Conservation (phyloP, 257 asterid species). For the Apocynum venetum region DNA sequence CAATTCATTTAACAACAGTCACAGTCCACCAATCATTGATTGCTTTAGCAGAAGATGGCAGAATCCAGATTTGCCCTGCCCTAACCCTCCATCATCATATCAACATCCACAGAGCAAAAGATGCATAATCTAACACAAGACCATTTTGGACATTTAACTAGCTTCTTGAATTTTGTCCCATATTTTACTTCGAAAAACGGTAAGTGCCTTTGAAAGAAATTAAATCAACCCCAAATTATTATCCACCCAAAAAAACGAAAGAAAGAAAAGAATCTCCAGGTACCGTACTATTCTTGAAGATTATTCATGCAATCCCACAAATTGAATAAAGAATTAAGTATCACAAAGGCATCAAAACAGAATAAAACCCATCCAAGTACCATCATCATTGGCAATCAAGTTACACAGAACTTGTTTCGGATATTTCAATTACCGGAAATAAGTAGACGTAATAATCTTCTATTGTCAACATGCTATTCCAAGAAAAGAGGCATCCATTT, state of each 20-base stretch:
- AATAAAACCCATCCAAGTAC: background rate
- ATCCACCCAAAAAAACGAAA: too few relatives aligned
- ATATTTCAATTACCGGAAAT: conserved; percentile 29
- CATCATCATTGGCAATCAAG: too few relatives aligned
- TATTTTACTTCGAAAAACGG: background rate
- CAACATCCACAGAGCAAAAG: background rate
- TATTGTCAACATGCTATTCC: conserved; percentile 44
- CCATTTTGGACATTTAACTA: background rate
- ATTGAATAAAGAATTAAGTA: background rate
- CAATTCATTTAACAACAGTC: background rate
- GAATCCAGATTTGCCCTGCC: background rate
- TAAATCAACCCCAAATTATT: background rate
- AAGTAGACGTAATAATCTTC: conserved; percentile 36
- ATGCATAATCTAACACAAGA: background rate
- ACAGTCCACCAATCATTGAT: background rate
- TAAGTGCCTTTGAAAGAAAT: background rate
- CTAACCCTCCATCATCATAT: too few relatives aligned
- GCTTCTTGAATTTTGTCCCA: background rate
- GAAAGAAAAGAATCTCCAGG: background rate
- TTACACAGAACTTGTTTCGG: background rate
- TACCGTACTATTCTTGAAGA: background rate
- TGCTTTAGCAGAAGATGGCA: background rate
- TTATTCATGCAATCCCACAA: background rate
- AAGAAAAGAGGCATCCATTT: conserved; percentile 43
- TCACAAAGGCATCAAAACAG: background rate